Conservation (phyloP, 257 asterid species). For the Nicotiana sylvestris region DNA sequence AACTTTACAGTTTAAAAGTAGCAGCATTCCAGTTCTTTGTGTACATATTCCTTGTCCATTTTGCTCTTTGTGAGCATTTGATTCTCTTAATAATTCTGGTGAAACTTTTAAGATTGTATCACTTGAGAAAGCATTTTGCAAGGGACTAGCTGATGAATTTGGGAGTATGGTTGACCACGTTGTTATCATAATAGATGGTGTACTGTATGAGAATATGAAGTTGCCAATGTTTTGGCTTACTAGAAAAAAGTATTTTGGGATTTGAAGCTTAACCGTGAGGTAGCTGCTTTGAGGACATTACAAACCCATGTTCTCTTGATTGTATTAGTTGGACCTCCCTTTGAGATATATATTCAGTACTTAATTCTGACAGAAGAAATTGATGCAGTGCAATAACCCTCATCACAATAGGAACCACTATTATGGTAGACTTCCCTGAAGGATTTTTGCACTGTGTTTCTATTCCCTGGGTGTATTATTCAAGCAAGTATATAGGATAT, state of each 20-base stretch:
- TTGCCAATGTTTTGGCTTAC: conserved; percentile 10
- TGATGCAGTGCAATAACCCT: background rate
- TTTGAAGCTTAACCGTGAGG: background rate
- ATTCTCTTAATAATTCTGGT: background rate
- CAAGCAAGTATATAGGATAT: conserved; percentile 4
- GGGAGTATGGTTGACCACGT: background rate
- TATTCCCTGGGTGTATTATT: background rate
- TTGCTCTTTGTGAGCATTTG: conserved; percentile 3
- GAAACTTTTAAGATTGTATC: background rate
- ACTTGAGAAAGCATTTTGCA: background rate
- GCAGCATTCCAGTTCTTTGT: background rate
- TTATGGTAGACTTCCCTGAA: background rate
- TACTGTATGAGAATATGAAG: background rate
- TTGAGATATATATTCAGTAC: background rate
- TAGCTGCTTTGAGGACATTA: conserved; percentile 6
- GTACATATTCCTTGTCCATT: background rate
- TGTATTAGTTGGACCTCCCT: background rate
- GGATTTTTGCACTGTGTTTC: background rate
- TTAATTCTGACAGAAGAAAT: background rate
- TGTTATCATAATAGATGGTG: background rate
- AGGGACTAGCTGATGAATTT: background rate
- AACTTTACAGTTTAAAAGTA: conserved; percentile 7
- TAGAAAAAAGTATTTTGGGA: conserved; percentile 1
- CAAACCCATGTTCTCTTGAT: background rate
- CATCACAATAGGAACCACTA: background rate